Conservation (phyloP, 108 stramenopile genomes). For the Nitzschia inconspicua region DNA sequence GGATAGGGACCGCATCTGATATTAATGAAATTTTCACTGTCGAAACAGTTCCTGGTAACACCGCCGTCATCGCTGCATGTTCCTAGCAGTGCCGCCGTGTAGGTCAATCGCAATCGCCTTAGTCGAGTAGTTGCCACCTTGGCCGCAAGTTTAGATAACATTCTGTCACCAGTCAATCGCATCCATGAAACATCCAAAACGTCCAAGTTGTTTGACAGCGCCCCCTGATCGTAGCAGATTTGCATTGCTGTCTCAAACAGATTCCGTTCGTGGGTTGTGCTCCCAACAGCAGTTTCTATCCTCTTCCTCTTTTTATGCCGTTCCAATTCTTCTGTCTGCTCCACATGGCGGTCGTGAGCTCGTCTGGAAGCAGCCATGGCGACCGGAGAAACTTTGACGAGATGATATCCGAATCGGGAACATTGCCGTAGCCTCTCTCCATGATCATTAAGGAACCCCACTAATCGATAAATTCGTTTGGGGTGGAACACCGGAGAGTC, state of each 20-base stretch:
- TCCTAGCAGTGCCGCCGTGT: too few relatives aligned
- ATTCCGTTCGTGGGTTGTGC: too few relatives aligned
- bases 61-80: too few relatives aligned
- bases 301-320: background rate
- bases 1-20: too few relatives aligned
- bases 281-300: too few relatives aligned
- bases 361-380: background rate
- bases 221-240: background rate
- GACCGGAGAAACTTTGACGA: background rate
- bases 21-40: too few relatives aligned
- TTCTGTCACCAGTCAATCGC: background rate
- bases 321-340: conserved; percentile 5
- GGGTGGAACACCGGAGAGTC: too few relatives aligned
- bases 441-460: too few relatives aligned
- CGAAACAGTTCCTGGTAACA: too few relatives aligned
- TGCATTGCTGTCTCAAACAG: too few relatives aligned
- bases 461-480: background rate
- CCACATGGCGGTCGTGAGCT: background rate
- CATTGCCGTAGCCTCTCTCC: too few relatives aligned
- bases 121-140: background rate
- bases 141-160: background rate
- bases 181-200: background rate
- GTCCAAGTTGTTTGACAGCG: background rate
- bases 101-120: background rate
- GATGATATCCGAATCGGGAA: background rate